These are phyloP conservation scores for Nemania abortiva DNA, from an alignment of 2,329 filamentous ascomycete genomes.

Conservation along the genomic window DNA sequence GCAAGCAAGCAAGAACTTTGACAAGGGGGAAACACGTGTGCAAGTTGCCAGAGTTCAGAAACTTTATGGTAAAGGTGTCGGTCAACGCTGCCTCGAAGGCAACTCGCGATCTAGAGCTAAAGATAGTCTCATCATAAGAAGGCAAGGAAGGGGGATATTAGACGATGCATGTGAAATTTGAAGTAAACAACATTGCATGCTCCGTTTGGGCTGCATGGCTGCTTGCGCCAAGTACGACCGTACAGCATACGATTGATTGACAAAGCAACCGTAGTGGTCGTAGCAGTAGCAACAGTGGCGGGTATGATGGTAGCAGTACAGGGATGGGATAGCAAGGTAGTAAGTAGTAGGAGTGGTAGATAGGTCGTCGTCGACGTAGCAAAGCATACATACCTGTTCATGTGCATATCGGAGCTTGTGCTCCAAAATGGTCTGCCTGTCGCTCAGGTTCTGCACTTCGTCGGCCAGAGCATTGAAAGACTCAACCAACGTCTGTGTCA, in stretches of 20 bases:
- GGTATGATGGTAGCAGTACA: background rate
- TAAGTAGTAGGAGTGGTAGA: background rate
- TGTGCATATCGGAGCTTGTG: constrained; percentile 75
- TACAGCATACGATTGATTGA: background rate
- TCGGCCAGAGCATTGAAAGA: constrained; percentile 74
- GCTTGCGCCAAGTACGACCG: background rate
- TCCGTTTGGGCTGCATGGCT: constrained; percentile 1
- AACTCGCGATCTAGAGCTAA: constrained; percentile 90
- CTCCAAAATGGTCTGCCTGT: constrained; percentile 74
- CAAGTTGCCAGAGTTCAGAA: constrained; percentile 53
- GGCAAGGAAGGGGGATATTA: constrained; percentile 35
- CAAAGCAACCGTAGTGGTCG: constrained; percentile 37
- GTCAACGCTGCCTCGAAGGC: constrained; percentile 67
- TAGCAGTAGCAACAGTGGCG: too few relatives aligned
- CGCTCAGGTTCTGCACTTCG: constrained; percentile 72
- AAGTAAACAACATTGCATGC: constrained; percentile 25
- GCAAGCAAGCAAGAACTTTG: background rate
- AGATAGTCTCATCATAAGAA: constrained; percentile 61
- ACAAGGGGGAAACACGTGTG: constrained; percentile 22
- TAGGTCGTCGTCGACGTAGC: background rate
- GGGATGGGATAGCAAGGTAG: constrained; percentile 11
- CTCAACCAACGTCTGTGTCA: constrained; percentile 70
- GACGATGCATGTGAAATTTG: constrained; percentile 23
- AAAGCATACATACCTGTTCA: constrained; percentile 68
- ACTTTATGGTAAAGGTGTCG: constrained; percentile 63